Percentiles rank a stretch among this genome's conserved stretches.
phyloP scores from a whole-genome alignment of 768 basidiomycete species.

The Terana coerulea region DNA sequence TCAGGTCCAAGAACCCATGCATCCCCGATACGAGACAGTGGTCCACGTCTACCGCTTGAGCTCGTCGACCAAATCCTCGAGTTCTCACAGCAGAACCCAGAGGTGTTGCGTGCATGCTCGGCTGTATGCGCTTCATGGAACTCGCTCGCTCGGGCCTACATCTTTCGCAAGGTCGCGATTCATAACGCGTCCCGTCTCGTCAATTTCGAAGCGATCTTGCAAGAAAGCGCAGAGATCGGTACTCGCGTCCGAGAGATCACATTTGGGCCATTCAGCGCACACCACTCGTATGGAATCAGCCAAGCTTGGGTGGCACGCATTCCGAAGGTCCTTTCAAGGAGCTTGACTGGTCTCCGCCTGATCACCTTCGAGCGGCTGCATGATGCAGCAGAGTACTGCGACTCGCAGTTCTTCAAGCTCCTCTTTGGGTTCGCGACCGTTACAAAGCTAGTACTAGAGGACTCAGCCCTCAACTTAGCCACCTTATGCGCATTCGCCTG shows the following conservation, averaged over 20 bases:
- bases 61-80: conserved; percentile 4
- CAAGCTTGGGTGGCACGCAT: background rate
- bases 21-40: background rate
- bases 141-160: background rate
- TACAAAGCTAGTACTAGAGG: conserved; percentile 1
- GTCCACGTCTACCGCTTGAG: conserved; percentile 2
- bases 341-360: background rate
- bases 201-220: background rate
- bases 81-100: background rate
- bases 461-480: conserved; percentile 5
- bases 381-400: conserved; percentile 7
- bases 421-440: background rate
- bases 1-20: too few species aligned
- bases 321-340: background rate
- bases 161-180: conserved; percentile 2
- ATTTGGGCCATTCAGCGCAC: background rate
- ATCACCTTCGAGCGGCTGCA: conserved; percentile 1
- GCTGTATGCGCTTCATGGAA: background rate
- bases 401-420: conserved; percentile 1
- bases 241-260: background rate
- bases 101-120: background rate
- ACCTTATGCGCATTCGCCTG: conserved; percentile 3
- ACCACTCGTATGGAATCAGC: background rate
- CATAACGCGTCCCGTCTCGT: background rate
- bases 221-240: background rate